These are phyloP conservation scores for Ceratocystis eucalypticola DNA, from an alignment of 2,329 filamentous ascomycete species.

Conservation along the genomic window DNA sequence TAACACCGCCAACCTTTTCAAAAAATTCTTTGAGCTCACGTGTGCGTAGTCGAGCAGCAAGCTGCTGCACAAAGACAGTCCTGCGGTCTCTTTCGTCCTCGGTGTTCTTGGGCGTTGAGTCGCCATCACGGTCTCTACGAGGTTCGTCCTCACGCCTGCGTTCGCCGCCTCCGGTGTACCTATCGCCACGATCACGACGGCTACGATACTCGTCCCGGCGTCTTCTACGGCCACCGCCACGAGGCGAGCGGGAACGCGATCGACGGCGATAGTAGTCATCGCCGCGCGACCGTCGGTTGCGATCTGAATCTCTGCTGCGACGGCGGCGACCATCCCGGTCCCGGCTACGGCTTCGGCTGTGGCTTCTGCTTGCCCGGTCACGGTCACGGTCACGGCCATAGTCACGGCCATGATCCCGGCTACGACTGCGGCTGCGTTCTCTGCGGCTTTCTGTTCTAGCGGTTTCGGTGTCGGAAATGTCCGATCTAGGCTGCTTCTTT, in stretches of 20 bases:
- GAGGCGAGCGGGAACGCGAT: slow-evolving; percentile 60
- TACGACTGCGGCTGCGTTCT: slow-evolving; percentile 25
- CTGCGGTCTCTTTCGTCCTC: slow-evolving; percentile 94
- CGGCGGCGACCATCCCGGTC: slow-evolving; percentile 46
- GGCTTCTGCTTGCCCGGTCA: slow-evolving; percentile 34
- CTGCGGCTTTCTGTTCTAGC: slow-evolving; percentile 40
- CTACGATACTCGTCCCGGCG: slow-evolving; percentile 30
- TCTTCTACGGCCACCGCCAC: slow-evolving; percentile 27
- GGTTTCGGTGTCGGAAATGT: slow-evolving; percentile 42
- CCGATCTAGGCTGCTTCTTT: slow-evolving; percentile 30
- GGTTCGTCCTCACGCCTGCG: slow-evolving; percentile 38
- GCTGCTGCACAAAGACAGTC: slow-evolving; percentile 96
- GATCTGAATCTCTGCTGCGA: slow-evolving; percentile 67
- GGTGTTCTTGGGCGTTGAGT: slow-evolving; percentile 58
- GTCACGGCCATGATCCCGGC: slow-evolving; percentile 37
- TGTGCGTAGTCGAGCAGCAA: slow-evolving; percentile 82
- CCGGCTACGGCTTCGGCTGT: slow-evolving; percentile 42
- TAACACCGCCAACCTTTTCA: slow-evolving; percentile 84
- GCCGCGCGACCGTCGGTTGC: slow-evolving; percentile 51
- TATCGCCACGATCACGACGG: slow-evolving; percentile 33
- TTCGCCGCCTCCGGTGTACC: slow-evolving; percentile 41
- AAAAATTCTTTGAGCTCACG: slow-evolving; percentile 92
- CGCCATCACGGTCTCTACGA: slow-evolving; percentile 31
- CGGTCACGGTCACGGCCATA: slow-evolving; percentile 46
- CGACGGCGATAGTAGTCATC: slow-evolving; percentile 57